A percentile compares a stretch with the other conserved stretches of the same genome.
These are phyloP conservation scores for Trichosanthes truncata DNA, from an alignment of 306 rosid genomes.

Conservation along the genomic window DNA sequence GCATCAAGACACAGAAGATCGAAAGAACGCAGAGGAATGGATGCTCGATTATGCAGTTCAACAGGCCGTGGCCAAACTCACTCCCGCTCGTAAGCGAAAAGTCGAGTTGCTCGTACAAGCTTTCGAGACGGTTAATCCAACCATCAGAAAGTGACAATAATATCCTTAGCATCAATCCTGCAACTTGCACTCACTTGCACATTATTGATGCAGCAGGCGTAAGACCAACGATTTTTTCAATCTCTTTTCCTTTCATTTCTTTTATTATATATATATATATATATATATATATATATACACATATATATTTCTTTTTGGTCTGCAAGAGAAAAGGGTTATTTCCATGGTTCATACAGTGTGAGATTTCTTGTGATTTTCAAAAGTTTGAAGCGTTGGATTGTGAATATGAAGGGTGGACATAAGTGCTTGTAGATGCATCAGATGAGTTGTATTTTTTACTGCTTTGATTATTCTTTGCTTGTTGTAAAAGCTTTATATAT, in stretches of 20 bases:
- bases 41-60: constrained; percentile 90
- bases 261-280: background rate
- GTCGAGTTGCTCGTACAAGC: constrained; percentile 88
- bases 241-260: background rate
- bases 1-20: constrained; percentile 54
- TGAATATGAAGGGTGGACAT: background rate
- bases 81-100: constrained; percentile 76
- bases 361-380: background rate
- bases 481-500: background rate
- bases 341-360: background rate
- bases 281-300: background rate
- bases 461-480: background rate
- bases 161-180: constrained; percentile 13
- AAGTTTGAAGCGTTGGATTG: background rate
- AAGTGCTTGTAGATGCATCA: background rate
- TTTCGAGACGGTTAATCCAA: constrained; percentile 79
- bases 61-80: constrained; percentile 67
- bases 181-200: constrained; percentile 10
- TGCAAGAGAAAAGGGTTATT: background rate
- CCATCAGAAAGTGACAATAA: constrained; percentile 26
- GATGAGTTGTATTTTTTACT: background rate
- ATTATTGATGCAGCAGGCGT: constrained; percentile 12
- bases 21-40: constrained; percentile 86
- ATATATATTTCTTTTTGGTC: no score
- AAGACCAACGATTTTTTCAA: constrained; percentile 7